Conservation (phyloP, 2,329 filamentous ascomycete genomes). For the Ceratocystis huliohia region DNA sequence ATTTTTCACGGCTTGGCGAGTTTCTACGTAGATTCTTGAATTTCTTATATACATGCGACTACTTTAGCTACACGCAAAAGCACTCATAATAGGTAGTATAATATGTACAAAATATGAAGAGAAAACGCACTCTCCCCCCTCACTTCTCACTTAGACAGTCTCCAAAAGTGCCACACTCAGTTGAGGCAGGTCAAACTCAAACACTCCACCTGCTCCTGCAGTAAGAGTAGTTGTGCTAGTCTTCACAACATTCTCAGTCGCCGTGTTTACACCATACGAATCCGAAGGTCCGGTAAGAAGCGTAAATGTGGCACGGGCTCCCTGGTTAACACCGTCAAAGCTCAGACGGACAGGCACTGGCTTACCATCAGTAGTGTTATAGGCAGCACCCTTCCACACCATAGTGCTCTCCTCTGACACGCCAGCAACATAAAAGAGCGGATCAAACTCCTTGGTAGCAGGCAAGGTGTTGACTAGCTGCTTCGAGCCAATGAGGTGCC, state of each 20-base stretch:
- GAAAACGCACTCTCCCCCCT: background rate
- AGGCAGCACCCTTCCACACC: conserved; percentile 41
- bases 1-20: background rate
- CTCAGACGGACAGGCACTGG: conserved; percentile 35
- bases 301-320: conserved; percentile 33
- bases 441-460: conserved; percentile 32
- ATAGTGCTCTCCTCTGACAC: conserved; percentile 32
- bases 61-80: background rate
- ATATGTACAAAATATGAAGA: background rate
- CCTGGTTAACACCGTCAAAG: conserved; percentile 34
- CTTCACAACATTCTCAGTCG: conserved; percentile 38
- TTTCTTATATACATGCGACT: background rate
- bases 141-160: conserved; percentile 23
- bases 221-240: conserved; percentile 30
- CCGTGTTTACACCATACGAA: conserved; percentile 34
- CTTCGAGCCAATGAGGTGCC: conserved; percentile 37
- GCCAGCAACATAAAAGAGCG: conserved; percentile 40
- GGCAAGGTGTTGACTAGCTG: conserved; percentile 37
- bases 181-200: conserved; percentile 41
- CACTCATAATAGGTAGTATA: background rate
- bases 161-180: conserved; percentile 46
- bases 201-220: conserved; percentile 35
- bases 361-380: conserved; percentile 37
- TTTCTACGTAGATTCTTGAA: background rate
- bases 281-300: conserved; percentile 34